phyloP scores from a whole-genome alignment of 768 basidiomycete species.

The Lactarius quietus region DNA sequence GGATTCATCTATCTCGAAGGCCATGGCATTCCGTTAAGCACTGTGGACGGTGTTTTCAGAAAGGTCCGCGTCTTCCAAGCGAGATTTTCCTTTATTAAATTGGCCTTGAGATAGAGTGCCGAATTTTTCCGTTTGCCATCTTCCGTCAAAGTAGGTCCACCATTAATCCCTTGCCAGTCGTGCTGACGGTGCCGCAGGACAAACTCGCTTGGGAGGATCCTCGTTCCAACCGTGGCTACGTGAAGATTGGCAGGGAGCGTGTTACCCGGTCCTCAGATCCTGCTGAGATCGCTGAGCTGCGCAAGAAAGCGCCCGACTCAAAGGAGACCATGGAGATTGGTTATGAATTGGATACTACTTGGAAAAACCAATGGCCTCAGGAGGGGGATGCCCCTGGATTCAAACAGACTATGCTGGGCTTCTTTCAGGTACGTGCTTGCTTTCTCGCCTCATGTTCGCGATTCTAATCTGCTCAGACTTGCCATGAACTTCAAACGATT shows the following conservation, averaged over 20 bases:
- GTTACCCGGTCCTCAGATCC: constrained; percentile 71
- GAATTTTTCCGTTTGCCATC: constrained; percentile 68
- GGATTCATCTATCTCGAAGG: constrained; percentile 77
- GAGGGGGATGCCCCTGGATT: constrained; percentile 62
- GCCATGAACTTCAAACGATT: constrained; percentile 67
- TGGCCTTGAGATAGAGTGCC: constrained; percentile 52
- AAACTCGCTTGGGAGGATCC: constrained; percentile 81
- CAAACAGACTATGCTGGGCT: constrained; percentile 67
- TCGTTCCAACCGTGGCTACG: constrained; percentile 81
- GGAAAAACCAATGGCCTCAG: constrained; percentile 79
- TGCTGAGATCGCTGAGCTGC: constrained; percentile 66
- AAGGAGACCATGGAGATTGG: constrained; percentile 92
- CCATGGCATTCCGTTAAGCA: constrained; percentile 62
- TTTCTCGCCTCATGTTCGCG: not conserved
- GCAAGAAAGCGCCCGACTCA: constrained; percentile 72
- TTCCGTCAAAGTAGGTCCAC: constrained; percentile 50
- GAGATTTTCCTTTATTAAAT: not conserved
- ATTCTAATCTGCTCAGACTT: constrained; percentile 42
- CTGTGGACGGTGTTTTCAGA: constrained; percentile 56
- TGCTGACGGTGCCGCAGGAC: constrained; percentile 36
- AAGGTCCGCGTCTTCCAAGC: constrained; percentile 45
- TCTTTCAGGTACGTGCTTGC: constrained; percentile 53
- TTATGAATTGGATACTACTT: constrained; percentile 71
- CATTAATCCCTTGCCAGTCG: not conserved
- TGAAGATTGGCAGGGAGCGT: constrained; percentile 75